Percentiles rank a stretch among this genome's conserved stretches.
These are phyloP conservation scores for Peronospora tabacina DNA, from an alignment of 352 stramenopile genomes.

Conservation along the genomic window DNA sequence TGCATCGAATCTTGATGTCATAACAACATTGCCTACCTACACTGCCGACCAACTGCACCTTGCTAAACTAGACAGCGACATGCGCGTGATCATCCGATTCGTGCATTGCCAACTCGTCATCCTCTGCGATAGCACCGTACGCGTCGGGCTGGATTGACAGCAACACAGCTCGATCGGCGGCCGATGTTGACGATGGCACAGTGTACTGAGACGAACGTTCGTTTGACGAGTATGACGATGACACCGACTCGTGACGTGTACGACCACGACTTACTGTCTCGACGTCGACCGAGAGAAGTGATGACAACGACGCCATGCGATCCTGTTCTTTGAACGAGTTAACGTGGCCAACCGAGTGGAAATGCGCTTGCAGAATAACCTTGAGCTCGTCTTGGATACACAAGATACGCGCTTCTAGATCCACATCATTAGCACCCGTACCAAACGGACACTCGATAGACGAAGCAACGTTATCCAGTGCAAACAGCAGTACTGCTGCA, in stretches of 20 bases:
- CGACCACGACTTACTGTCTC: slow-evolving; percentile 26
- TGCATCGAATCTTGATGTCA: background rate
- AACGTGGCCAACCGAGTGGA: slow-evolving; percentile 37
- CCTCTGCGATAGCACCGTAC: slow-evolving; percentile 34
- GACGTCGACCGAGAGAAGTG: slow-evolving; percentile 32
- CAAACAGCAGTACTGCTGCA: slow-evolving; percentile 43
- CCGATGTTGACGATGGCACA: slow-evolving; percentile 29
- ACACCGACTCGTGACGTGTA: slow-evolving; percentile 29
- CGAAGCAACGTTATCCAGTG: slow-evolving; percentile 35
- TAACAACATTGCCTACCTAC: background rate
- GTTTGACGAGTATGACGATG: slow-evolving; percentile 41
- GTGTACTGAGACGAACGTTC: slow-evolving; percentile 30
- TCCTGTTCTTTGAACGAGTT: slow-evolving; percentile 36
- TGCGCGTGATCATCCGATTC: slow-evolving; percentile 23
- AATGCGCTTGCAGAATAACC: slow-evolving; percentile 42
- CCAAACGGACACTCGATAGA: slow-evolving; percentile 50
- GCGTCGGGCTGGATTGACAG: slow-evolving; percentile 28
- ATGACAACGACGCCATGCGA: slow-evolving; percentile 41
- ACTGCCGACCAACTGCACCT: slow-evolving; percentile 4
- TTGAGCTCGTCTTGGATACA: slow-evolving; percentile 52
- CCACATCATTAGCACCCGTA: slow-evolving; percentile 30
- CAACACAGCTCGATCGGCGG: slow-evolving; percentile 32
- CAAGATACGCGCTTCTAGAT: slow-evolving; percentile 38
- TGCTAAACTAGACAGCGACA: slow-evolving; percentile 27
- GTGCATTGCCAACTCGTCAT: slow-evolving; percentile 25